These are phyloP conservation scores for Myxozyma mucilagina DNA, from an alignment of 805 yeast species.

Conservation along the genomic window DNA sequence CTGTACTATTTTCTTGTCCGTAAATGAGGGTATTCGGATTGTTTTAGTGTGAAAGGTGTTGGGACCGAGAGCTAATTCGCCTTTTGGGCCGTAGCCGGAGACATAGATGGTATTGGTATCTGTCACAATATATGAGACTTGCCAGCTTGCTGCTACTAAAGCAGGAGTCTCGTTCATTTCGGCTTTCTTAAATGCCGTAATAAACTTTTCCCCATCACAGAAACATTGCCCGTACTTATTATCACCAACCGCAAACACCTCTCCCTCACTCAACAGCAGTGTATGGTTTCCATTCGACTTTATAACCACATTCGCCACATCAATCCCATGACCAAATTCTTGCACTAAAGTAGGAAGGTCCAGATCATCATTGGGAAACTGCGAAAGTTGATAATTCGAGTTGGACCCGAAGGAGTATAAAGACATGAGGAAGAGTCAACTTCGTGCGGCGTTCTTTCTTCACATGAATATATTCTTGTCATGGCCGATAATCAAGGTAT, in stretches of 20 bases:
- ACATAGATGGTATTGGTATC: slow-evolving; percentile 42
- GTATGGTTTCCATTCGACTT: slow-evolving; percentile 73
- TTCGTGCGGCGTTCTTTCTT: neutral
- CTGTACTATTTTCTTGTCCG: slow-evolving; percentile 20
- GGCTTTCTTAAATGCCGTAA: neutral
- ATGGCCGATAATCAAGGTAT: no score
- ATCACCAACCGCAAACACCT: slow-evolving; percentile 59
- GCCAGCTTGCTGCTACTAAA: neutral
- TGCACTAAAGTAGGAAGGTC: slow-evolving; percentile 13
- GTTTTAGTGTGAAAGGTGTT: slow-evolving; percentile 8
- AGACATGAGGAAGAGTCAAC: neutral
- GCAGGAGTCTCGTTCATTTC: slow-evolving; percentile 36
- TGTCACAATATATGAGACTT: neutral
- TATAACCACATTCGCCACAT: slow-evolving; percentile 49
- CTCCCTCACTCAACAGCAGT: slow-evolving; percentile 49
- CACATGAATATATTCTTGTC: neutral
- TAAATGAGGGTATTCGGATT: slow-evolving; percentile 27
- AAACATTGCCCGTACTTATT: slow-evolving; percentile 60
- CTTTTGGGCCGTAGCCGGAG: slow-evolving; percentile 67
- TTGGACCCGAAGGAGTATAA: slow-evolving; percentile 27
- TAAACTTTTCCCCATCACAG: neutral
- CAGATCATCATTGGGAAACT: slow-evolving; percentile 15
- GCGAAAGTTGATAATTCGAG: slow-evolving; percentile 22
- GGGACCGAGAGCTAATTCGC: slow-evolving; percentile 67
- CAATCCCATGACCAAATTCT: no score